Conservation (phyloP, 805 yeast genomes). For the Ogataea dorogensis region DNA sequence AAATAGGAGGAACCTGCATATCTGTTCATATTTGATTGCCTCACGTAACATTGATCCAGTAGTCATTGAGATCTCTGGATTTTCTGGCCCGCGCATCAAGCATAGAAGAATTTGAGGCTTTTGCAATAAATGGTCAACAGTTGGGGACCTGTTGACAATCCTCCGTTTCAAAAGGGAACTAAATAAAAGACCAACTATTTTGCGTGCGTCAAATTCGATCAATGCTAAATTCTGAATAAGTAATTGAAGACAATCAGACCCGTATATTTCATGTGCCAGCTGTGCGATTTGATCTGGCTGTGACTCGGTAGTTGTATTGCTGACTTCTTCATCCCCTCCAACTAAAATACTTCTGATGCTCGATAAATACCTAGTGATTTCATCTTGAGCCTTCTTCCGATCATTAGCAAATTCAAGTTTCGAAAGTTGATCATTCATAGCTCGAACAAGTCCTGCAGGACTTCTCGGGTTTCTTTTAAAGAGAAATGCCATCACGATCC, state of each 20-base stretch:
- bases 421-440: constrained; percentile 67
- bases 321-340: constrained; percentile 53
- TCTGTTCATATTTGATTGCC: constrained; percentile 73
- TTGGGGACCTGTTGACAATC: constrained; percentile 73
- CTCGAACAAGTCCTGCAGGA: constrained; percentile 77
- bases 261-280: constrained; percentile 76
- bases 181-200: constrained; percentile 73
- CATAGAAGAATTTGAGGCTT: constrained; percentile 63
- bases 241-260: constrained; percentile 63
- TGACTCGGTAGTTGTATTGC: constrained; percentile 28
- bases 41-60: constrained; percentile 82
- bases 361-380: constrained; percentile 59
- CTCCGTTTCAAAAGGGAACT: constrained; percentile 75
- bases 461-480: constrained; percentile 90
- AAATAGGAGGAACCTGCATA: constrained; percentile 58
- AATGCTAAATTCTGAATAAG: constrained; percentile 58
- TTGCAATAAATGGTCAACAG: constrained; percentile 75
- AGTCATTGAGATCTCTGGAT: constrained; percentile 67
- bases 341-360: constrained; percentile 61
- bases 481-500: constrained; percentile 69
- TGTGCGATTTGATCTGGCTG: constrained; percentile 73
- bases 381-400: constrained; percentile 60
- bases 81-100: constrained; percentile 71
- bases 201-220: constrained; percentile 86
- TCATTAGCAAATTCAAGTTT: constrained; percentile 53